Percentiles rank a stretch among this genome's conserved stretches.
Evolutionary conservation across 768 basidiomycete species (phyloP).

Genomic region (Amanita molliuscula): DNA sequence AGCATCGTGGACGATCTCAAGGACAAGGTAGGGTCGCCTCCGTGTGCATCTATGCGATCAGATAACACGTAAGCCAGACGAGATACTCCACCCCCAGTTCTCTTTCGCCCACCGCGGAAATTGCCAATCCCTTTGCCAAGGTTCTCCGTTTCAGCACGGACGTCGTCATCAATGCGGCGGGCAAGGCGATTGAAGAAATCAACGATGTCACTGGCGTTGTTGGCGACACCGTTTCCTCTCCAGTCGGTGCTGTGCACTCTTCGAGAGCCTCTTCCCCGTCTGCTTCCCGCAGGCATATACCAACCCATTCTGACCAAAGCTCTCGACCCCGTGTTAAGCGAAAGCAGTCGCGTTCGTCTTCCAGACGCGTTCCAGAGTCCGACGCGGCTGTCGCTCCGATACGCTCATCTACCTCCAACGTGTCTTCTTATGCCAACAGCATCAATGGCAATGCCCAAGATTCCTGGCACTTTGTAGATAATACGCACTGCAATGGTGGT

Average conservation of each 20-base stretch:
- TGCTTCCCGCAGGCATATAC: conserved; percentile 36
- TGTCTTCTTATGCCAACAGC: neutral
- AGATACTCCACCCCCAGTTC: conserved; percentile 29
- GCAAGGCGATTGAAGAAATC: conserved; percentile 3
- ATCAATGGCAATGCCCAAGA: conserved; percentile 11
- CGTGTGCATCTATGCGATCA: neutral
- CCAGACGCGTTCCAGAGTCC: conserved; percentile 23
- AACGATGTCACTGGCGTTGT: neutral
- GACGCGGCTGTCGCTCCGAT: conserved; percentile 13
- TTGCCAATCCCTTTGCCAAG: conserved; percentile 48
- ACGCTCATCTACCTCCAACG: neutral
- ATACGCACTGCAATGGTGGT: conserved; percentile 74
- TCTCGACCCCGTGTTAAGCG: conserved; percentile 33
- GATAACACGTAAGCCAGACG: conserved; percentile 8
- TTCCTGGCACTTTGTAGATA: conserved; percentile 39
- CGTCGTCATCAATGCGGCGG: conserved; percentile 10
- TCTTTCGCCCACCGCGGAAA: conserved; percentile 32
- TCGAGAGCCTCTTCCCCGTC: conserved; percentile 8
- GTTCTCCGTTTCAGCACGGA: conserved; percentile 24
- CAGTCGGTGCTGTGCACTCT: neutral
- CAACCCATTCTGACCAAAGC: conserved; percentile 32
- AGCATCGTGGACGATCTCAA: conserved; percentile 76
- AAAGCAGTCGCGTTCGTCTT: conserved; percentile 42
- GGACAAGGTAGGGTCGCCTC: conserved; percentile 39
- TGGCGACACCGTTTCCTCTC: neutral